Evolutionary conservation across 352 stramenopile genomes (phyloP).

Genomic region (Discostella stelligera): DNA sequence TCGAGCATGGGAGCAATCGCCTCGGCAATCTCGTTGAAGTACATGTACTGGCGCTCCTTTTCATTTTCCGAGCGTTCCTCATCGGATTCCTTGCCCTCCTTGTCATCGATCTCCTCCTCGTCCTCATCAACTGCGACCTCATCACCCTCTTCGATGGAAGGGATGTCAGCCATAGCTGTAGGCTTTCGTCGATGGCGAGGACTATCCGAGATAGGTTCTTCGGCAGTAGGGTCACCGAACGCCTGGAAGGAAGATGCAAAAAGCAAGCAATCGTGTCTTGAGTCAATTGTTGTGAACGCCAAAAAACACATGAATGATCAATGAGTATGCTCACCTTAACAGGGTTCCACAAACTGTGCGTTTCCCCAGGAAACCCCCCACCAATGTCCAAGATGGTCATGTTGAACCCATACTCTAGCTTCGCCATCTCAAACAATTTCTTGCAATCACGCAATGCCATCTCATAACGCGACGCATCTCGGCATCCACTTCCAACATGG

Average conservation of each 20-base stretch:
- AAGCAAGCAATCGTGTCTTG: slow-evolving; percentile 3
- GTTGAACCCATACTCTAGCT: slow-evolving; percentile 82
- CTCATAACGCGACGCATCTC: slow-evolving; percentile 88
- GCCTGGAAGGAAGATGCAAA: slow-evolving; percentile 16
- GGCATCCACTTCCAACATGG: slow-evolving; percentile 92
- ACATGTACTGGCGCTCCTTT: slow-evolving; percentile 54
- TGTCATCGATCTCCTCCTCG: slow-evolving; percentile 33
- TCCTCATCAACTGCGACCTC: slow-evolving; percentile 31
- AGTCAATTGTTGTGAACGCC: not conserved
- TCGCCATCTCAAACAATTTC: slow-evolving; percentile 89
- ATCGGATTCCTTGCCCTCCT: slow-evolving; percentile 48
- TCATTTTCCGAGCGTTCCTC: slow-evolving; percentile 33
- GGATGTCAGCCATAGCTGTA: slow-evolving; percentile 35
- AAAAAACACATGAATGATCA: slow-evolving; percentile 6
- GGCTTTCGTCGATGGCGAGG: slow-evolving; percentile 23
- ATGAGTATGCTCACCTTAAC: slow-evolving; percentile 26
- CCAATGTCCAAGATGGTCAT: slow-evolving; percentile 92
- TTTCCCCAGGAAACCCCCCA: slow-evolving; percentile 88
- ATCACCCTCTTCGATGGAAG: slow-evolving; percentile 35
- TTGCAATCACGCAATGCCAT: slow-evolving; percentile 87
- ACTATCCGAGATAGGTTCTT: slow-evolving; percentile 9
- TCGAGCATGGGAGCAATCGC: slow-evolving; percentile 60
- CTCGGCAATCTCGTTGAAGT: slow-evolving; percentile 68
- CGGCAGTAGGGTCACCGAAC: slow-evolving; percentile 48
- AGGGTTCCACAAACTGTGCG: slow-evolving; percentile 61